Evolutionary conservation across 768 basidiomycete genomes (phyloP).

Genomic region (Clitopilus hobsonii): DNA sequence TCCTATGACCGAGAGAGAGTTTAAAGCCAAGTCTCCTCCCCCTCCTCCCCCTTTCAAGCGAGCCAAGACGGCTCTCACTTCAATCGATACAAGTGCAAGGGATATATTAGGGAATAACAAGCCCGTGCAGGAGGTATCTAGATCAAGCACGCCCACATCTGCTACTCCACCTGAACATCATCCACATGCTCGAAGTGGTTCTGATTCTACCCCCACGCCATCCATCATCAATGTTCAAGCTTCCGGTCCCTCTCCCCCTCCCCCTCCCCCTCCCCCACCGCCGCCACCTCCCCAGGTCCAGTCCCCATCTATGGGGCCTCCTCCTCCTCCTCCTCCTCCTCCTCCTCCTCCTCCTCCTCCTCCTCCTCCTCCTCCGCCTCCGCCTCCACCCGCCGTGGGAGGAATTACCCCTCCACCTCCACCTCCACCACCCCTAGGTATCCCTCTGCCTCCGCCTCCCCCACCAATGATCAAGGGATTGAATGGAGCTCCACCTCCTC

Average conservation of each 20-base stretch:
- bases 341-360: constrained; percentile 15
- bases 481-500: constrained; percentile 31
- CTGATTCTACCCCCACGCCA: neutral
- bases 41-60: constrained; percentile 51
- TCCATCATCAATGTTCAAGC: neutral
- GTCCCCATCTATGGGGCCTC: constrained; percentile 16
- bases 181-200: neutral
- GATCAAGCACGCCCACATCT: neutral
- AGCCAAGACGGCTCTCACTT: constrained; percentile 20
- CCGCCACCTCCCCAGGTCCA: constrained; percentile 10
- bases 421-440: constrained; percentile 8
- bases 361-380: constrained; percentile 21
- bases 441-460: constrained; percentile 18
- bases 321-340: constrained; percentile 22
- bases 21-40: constrained; percentile 62
- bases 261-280: constrained; percentile 13
- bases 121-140: neutral
- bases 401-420: constrained; percentile 21
- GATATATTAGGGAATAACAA: neutral
- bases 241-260: constrained; percentile 4
- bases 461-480: constrained; percentile 10
- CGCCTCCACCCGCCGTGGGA: constrained; percentile 24
- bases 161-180: neutral
- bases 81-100: neutral
- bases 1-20: constrained; percentile 64